Evolutionary conservation across 768 basidiomycete species (phyloP).

Genomic region (Kwoniella sp.): DNA sequence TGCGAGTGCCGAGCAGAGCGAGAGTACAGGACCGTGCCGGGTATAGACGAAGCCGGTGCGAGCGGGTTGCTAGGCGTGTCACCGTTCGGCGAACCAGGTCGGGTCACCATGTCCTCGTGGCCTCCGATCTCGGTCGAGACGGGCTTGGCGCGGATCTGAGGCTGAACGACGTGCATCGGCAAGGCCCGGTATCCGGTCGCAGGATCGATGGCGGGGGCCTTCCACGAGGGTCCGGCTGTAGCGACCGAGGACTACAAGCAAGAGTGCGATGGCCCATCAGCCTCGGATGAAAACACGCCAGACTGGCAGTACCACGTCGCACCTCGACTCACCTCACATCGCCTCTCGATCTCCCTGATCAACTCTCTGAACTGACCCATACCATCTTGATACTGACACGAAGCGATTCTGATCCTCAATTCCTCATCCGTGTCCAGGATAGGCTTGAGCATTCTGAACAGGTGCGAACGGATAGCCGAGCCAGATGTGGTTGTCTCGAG

Average conservation of each 20-base stretch:
- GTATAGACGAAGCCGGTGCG: conserved; percentile 7
- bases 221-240: conserved; percentile 23
- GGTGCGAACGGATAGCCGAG: conserved; percentile 81
- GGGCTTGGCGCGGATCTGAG: conserved; percentile 58
- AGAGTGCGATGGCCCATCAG: no score
- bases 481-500: conserved; percentile 66
- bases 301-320: no score
- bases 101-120: conserved; percentile 17
- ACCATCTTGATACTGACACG: conserved; percentile 20
- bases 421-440: conserved; percentile 64
- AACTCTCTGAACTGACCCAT: conserved; percentile 57
- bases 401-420: conserved; percentile 64
- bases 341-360: conserved; percentile 59
- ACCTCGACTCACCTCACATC: conserved; percentile 57
- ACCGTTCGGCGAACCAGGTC: conserved; percentile 9
- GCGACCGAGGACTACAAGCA: conserved; percentile 12
- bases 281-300: no score
- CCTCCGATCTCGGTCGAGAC: conserved; percentile 24
- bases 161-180: conserved; percentile 70
- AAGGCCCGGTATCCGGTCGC: conserved; percentile 57
- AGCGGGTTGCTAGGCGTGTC: background rate
- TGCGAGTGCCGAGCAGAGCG: conserved; percentile 5
- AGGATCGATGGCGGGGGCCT: conserved; percentile 57
- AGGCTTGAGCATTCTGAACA: conserved; percentile 87
- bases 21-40: conserved; percentile 1